Base-by-base conservation (phyloP, 352 stramenopile species). In the Peronospora farinosa region DNA sequence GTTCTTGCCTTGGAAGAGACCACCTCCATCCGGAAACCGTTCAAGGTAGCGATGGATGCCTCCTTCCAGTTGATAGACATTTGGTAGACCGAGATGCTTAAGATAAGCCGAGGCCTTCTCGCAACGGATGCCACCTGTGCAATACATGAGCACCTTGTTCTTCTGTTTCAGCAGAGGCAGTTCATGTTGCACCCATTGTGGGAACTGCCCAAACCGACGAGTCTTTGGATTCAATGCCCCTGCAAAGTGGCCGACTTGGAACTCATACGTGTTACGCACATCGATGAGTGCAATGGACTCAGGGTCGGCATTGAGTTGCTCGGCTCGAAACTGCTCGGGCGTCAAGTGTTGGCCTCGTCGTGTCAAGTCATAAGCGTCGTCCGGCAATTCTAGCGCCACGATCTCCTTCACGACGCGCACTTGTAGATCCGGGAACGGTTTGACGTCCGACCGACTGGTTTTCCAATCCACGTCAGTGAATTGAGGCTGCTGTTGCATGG, bases 21-120 rank as follows among this genome's bases (percentile, higher is more conserved):
- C 79, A 10, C 69, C 74, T 16, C 83, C 80, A 49, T 84, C 75
- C 1, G 78, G 75, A 45, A 80, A 90, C n/a, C 57, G 54, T 58
- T 92, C 78, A 19, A 94, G 66, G 65, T 90, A 94, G 25, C 81
- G 82, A 41, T 91, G 79, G 45, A 94, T 92, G 27, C 83, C 83
- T 44, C 83, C 83, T 42, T 85, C 46, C 6, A 94, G 60, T 54
- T 94, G 83, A 41, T 74, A 93, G 36, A 93, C 82, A 17, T 84
- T 78, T 33, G 55, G 40, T 0, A 91, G 55, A 1, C 82, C 82
- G 16, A 89, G 57, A 31, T 88, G 72, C 36, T 74, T 70, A 17
- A 93, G 71, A 56, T 82, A 87, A 30, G 78, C 78, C 33, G 79
- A 88, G 10, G 82, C 82, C 53, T 93, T 93, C 54, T 93, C 82